Evolutionary conservation across 495 filamentous ascomycete genomes (phyloP).

Genomic region (Lasiosphaeris hirsuta): DNA sequence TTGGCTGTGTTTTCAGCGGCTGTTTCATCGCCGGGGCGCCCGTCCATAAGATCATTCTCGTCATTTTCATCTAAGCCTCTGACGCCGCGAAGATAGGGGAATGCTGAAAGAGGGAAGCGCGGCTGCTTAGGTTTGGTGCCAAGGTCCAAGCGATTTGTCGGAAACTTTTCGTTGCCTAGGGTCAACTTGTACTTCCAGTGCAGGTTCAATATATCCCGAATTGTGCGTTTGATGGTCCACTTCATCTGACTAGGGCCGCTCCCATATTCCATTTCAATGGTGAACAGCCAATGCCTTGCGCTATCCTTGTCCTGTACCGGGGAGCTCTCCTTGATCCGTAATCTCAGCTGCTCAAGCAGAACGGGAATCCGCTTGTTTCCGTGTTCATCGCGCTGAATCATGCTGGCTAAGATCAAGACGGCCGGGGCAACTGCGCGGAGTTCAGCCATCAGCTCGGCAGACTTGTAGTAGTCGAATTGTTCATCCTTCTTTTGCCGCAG

Average conservation of each 20-base stretch:
- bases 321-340: constrained; percentile 74
- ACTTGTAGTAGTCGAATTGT: constrained; percentile 88
- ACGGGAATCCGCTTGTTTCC: constrained; percentile 93
- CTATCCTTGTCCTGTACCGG: constrained; percentile 59
- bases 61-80: constrained; percentile 77
- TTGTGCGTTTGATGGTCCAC: constrained; percentile 85
- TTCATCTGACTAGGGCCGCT: constrained; percentile 95
- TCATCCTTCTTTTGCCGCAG: constrained; percentile 81
- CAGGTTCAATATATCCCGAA: constrained; percentile 88
- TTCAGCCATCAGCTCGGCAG: constrained; percentile 93
- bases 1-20: constrained; percentile 41
- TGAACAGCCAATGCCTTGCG: constrained; percentile 82
- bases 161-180: constrained; percentile 73
- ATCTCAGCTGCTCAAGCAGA: constrained; percentile 89
- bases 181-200: constrained; percentile 90
- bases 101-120: constrained; percentile 83
- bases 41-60: constrained; percentile 69
- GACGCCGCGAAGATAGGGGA: constrained; percentile 83
- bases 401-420: constrained; percentile 87
- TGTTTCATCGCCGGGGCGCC: constrained; percentile 44
- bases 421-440: constrained; percentile 87
- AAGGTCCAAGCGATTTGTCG: constrained; percentile 38
- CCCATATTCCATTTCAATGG: constrained; percentile 93
- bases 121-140: constrained; percentile 65
- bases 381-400: constrained; percentile 96